Evolutionary conservation across 2,329 filamentous ascomycete species (phyloP), one percentile per base, ranked within the genome.

Genomic region (Ophiocordyceps camponoti-saundersi): DNA sequence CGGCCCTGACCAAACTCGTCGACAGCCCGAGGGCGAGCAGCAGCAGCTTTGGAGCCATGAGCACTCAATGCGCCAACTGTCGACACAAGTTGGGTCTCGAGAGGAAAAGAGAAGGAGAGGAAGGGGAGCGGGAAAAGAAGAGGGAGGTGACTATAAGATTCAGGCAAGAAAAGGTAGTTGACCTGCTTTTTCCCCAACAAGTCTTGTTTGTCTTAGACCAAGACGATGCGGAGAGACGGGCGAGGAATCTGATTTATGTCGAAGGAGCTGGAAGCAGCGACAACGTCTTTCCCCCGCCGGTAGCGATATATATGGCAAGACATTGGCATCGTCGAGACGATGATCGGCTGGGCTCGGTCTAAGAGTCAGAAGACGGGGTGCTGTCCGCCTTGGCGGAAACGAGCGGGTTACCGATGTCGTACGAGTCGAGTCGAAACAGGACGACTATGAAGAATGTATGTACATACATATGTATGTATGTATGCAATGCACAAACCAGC

Each of bases 1-100:
- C 54, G 43, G 53, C 57, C 10, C 46, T 45, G 18, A 49, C 52
- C 20, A 55, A 16, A 42, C 32, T 26, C 7, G 46, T 32, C n/a
- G 48, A 47, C 11, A 53, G 42, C 46, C 48, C 45, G 1, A 53
- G 48, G 44, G 48, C 44, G 1, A 53, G 49, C 5, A 56, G 23
- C 18, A 49, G 42, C 30, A 49, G 32, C 30, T 18, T 34, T 39
- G 20, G 32, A 44, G 44, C 20, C 44, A 44, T 44, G 10, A 8
- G 26, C 26, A 29, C 26, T 23, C 40, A 18, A 5, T 6, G 18
- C n/a, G 13, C 6, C 22, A 8, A 22, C 3, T 5, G 20, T 42
- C 21, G 21, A 42, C 11, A 22, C 16, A 13, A 42, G 40, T 15
- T 10, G 26, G 4, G 26, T 29, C 26, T 29, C 11, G 36, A n/a